Base-by-base conservation (phyloP, 129 eudicot species). In the Arctium minus region DNA sequence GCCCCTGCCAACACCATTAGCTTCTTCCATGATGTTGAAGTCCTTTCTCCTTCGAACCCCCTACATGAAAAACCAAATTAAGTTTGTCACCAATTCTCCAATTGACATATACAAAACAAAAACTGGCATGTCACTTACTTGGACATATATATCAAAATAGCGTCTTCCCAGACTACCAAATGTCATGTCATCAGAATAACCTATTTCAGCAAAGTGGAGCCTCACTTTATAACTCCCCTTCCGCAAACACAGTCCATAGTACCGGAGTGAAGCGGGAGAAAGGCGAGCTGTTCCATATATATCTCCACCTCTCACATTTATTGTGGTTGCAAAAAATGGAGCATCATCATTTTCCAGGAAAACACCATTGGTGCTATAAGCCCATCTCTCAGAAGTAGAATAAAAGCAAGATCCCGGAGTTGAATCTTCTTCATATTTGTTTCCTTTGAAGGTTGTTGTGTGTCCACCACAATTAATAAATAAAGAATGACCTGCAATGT, bases 151-250 rank as follows among this genome's bases (percentile, higher is more conserved):
- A 89, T 94, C 94, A 76, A 94, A 94, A 44, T 84, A 50, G 39
- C 98, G 93, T 85, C 83, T 90, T 82, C 98, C 97, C 30, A 89
- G 83, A 79, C 92, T 88, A 87, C 75, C 78, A 84, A 80, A 92
- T 39, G 88, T 87, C 77, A 39, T 31, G 86, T 89, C 85, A 81
- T 85, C 60, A 6, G 90, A 27, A 70, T 13, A 94, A 79, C 88
- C 87, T 46, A 92, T 94, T 78, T 94, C 98, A 27, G 98, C 97
- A 84, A 94, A 94, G 85, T 94, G 91, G 30, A 94, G 98, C 72
- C 88, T 88, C 46, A 94, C 94, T 75, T 73, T 92, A 84, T 94
- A 94, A 87, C 89, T 92, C 12, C 98, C 98, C 31, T 36, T 56
- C 32, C 84, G 70, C 87, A 94, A 64, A 80, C 98, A 94, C 76